phyloP scores from a whole-genome alignment of 225 moss, liverwort and hornwort genomes.

The Marchantia polymorpha region DNA sequence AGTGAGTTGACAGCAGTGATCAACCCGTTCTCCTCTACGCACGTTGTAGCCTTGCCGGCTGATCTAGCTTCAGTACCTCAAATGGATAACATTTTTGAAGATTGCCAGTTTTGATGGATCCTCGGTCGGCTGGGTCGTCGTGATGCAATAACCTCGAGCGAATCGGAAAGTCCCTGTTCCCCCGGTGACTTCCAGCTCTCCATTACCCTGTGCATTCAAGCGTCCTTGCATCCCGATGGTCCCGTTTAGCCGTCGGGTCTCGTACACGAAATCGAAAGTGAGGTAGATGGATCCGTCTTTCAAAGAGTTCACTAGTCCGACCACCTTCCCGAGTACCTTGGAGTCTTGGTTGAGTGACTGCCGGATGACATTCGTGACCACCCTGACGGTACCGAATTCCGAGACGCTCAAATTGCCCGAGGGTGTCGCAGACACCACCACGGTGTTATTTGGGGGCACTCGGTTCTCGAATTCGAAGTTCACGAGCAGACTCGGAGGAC shows the following conservation, averaged over 20 bases:
- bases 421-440: slow-evolving; percentile 27
- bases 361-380: slow-evolving; percentile 22
- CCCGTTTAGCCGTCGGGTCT: slow-evolving; percentile 8
- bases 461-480: slow-evolving; percentile 28
- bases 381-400: slow-evolving; percentile 28
- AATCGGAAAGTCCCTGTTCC: slow-evolving; percentile 28
- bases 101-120: slow-evolving; percentile 16
- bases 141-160: slow-evolving; percentile 21
- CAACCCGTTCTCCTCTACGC: no score
- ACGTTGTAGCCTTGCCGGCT: no score
- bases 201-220: slow-evolving; percentile 14
- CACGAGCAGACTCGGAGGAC: slow-evolving; percentile 8
- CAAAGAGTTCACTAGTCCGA: slow-evolving; percentile 28
- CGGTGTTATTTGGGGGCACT: slow-evolving; percentile 24
- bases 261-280: slow-evolving; percentile 21
- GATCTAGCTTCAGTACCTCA: slow-evolving; percentile 15
- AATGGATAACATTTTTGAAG: slow-evolving; percentile 25
- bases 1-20: no score
- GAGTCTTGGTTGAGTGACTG: slow-evolving; percentile 11
- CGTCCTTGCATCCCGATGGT: slow-evolving; percentile 24
- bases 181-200: slow-evolving; percentile 32
- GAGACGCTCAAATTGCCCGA: slow-evolving; percentile 5
- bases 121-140: not conserved
- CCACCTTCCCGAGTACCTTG: slow-evolving; percentile 20
- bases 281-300: slow-evolving; percentile 24